These are phyloP conservation scores for Scytalidium lignicola DNA, from an alignment of 2,329 filamentous ascomycete species.

Conservation along the genomic window DNA sequence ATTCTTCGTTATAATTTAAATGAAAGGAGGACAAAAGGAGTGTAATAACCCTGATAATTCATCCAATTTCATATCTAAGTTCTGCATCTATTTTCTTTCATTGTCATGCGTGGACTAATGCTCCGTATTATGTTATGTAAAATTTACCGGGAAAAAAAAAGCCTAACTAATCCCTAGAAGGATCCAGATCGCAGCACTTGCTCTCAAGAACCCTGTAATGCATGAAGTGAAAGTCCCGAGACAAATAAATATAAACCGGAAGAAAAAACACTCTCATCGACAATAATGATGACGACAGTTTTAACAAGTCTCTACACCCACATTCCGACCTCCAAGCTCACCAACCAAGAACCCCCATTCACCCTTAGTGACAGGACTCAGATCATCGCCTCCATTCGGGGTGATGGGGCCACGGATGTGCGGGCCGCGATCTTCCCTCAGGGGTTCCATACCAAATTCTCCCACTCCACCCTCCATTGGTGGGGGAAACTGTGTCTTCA, in stretches of 20 bases:
- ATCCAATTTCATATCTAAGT: too few species aligned
- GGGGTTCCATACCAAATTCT: background rate
- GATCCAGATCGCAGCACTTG: constrained; percentile 27
- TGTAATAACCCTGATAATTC: too few species aligned
- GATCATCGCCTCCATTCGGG: constrained; percentile 56
- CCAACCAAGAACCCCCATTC: constrained; percentile 56
- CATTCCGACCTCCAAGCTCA: constrained; percentile 35
- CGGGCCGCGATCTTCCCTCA: constrained; percentile 20
- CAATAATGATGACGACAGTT: background rate
- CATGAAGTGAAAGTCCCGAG: background rate
- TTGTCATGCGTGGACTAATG: too few species aligned
- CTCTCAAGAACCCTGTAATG: constrained; percentile 14
- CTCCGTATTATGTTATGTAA: too few species aligned
- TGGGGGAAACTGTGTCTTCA: constrained; percentile 13
- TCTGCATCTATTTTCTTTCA: too few species aligned
- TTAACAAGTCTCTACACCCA: constrained; percentile 47
- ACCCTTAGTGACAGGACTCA: constrained; percentile 55
- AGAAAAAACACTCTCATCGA: background rate
- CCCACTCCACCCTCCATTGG: background rate
- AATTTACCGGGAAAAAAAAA: background rate
- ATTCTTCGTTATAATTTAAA: too few species aligned
- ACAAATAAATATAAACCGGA: background rate
- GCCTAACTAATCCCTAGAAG: background rate
- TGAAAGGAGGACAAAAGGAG: too few species aligned
- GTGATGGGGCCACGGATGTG: constrained; percentile 44